Evolutionary conservation across 1,284 basidiomycete genomes (phyloP), one percentile per base, ranked within the genome.

Genomic region (Cerioporus squamosus): DNA sequence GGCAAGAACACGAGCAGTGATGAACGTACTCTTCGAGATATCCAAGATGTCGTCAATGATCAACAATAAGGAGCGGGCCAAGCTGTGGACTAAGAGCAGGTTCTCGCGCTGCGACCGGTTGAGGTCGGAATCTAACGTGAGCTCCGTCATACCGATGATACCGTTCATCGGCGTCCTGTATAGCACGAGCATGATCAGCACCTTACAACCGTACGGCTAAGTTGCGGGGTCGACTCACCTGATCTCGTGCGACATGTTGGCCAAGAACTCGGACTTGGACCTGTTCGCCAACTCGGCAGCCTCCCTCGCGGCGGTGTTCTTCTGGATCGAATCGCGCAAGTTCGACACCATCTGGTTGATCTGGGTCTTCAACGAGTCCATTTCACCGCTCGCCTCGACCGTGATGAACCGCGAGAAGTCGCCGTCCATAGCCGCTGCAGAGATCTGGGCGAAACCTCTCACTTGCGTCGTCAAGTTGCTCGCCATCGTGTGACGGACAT

Each of bases 331-430:
- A 74, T 99, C 97, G 51, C 97, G 85, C 74, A 99, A 84, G 73
- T 97, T 97, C 81, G 95, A 98, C 60, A 99, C 95, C 97, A 98
- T 98, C 76, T 97, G 94, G 72, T 97, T 97, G 80, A 97, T 97
- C 79, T 98, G 97, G 5, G 95, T 98, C 84, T 99, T 99, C 77
- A 99, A 85, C 61, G 93, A 96, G 78, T 99, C 97, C 97, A 99
- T 98, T 77, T 99, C 97, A 56, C 97, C 97, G 57, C 88, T 92
- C 0, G 97, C 97, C 72, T 99, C 97, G 72, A 99, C 97, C 17
- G 97, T 99, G 79, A 99, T 98, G 81, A 99, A 99, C 20, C 96
- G 87, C 20, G 95, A 97, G 77, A 98, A 99, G 78, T 99, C 97
- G 61, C 97, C 97, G 71, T 98, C 97, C 80, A 97, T 98, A 15